These are phyloP conservation scores for Acer yangbiense DNA, from an alignment of 345 rosid genomes.

Conservation along the genomic window DNA sequence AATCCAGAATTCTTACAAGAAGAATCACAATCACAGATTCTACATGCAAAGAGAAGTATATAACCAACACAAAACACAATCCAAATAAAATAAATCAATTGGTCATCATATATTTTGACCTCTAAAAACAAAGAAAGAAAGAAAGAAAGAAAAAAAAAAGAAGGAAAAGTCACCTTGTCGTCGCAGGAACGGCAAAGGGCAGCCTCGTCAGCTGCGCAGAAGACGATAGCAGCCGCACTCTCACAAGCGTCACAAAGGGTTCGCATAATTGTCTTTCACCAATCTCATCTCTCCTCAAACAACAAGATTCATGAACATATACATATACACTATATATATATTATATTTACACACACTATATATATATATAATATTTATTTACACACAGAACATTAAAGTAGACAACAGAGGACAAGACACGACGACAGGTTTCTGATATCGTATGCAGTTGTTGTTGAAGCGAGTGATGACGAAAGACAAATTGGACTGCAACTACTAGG, in stretches of 20 bases:
- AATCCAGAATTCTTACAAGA: neutral
- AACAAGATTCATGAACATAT: neutral
- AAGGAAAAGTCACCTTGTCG: slow-evolving; percentile 47
- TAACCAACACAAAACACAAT: no score
- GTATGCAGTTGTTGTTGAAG: neutral
- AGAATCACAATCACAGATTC: neutral
- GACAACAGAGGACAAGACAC: neutral
- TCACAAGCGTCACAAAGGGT: slow-evolving; percentile 90
- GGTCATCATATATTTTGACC: no score
- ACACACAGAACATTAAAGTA: neutral
- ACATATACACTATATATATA: neutral
- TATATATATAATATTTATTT: neutral
- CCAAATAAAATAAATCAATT: no score
- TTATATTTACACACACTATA: neutral
- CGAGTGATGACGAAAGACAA: neutral
- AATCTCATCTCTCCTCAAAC: slow-evolving; percentile 43
- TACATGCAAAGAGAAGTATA: no score
- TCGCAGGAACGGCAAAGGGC: slow-evolving; percentile 85
- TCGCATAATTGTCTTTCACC: slow-evolving; percentile 51
- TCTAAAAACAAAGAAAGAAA: neutral
- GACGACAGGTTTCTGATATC: neutral
- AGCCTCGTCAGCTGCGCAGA: slow-evolving; percentile 92
- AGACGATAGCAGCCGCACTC: slow-evolving; percentile 77
- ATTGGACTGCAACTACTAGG: neutral
- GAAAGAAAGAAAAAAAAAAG: neutral